Evolutionary conservation across 768 basidiomycete species (phyloP).

Genomic region (Tricholoma sp.): DNA sequence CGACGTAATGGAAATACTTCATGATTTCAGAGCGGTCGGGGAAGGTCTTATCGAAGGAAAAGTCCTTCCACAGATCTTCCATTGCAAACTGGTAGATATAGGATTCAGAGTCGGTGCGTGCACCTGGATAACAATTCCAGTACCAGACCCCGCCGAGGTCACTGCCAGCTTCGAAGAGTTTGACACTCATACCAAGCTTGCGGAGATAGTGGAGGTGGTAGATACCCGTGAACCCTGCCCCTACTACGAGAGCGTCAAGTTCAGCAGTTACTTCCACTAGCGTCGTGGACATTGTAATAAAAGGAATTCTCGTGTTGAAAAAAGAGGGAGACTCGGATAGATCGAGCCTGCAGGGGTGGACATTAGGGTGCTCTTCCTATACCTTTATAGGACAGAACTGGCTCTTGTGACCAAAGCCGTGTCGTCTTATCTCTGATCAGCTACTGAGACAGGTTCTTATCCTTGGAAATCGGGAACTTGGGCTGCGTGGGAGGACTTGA

Average conservation of each 20-base stretch:
- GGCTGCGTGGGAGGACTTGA: too few relatives aligned
- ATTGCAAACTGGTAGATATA: slow-evolving; percentile 11
- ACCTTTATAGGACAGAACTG: too few relatives aligned
- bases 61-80: slow-evolving; percentile 9
- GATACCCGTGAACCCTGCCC: slow-evolving; percentile 6
- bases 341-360: background rate
- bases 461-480: too few relatives aligned
- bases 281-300: background rate
- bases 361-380: too few relatives aligned
- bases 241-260: slow-evolving; percentile 5
- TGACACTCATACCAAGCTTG: slow-evolving; percentile 7
- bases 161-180: slow-evolving; percentile 10
- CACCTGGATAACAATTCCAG: slow-evolving; percentile 12
- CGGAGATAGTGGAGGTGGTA: slow-evolving; percentile 8
- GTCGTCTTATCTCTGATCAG: too few relatives aligned
- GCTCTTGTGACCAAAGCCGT: too few relatives aligned
- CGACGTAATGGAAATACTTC: slow-evolving; percentile 12
- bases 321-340: too few relatives aligned
- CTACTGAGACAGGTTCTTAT: too few relatives aligned
- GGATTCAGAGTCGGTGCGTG: slow-evolving; percentile 11
- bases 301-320: too few relatives aligned
- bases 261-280: background rate
- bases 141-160: slow-evolving; percentile 13
- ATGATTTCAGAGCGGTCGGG: slow-evolving; percentile 8
- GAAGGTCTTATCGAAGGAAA: slow-evolving; percentile 3